phyloP scores from a whole-genome alignment of 2,329 filamentous ascomycete species.

The Magnaporthales sp. region DNA sequence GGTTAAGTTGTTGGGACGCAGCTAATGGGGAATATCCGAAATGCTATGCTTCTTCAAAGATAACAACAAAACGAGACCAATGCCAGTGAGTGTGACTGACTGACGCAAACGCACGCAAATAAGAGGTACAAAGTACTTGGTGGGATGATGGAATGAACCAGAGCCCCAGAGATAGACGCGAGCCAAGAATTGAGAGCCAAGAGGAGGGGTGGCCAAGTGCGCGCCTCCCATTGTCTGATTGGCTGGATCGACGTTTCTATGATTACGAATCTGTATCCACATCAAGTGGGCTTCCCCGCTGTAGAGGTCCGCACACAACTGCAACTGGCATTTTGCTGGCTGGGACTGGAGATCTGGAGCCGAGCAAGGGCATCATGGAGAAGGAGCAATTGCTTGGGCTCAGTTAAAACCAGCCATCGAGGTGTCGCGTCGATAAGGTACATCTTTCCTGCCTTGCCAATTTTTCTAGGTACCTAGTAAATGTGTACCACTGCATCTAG shows the following conservation, averaged over 20 bases:
- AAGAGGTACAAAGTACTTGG: background rate
- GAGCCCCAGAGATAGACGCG: constrained; percentile 1
- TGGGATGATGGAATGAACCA: background rate
- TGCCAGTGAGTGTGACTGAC: background rate
- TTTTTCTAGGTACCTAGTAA: background rate
- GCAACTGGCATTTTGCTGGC: background rate
- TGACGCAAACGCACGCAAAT: background rate
- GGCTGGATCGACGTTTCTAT: background rate
- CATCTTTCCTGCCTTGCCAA: background rate
- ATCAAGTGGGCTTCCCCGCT: background rate
- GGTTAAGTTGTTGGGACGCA: background rate
- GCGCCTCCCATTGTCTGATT: background rate
- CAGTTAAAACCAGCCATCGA: background rate
- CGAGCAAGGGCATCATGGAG: background rate
- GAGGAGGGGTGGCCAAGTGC: background rate
- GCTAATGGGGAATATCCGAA: background rate
- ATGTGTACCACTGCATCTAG: too few species aligned
- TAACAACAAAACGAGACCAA: background rate
- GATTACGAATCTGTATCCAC: background rate
- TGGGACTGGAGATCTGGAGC: background rate
- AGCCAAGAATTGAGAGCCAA: background rate
- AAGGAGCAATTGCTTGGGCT: background rate
- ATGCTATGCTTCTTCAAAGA: background rate
- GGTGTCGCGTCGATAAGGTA: background rate
- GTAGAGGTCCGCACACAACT: background rate